Conservation (phyloP, 1,139 yeast genomes). For the Suhomyces ambrosiae region DNA sequence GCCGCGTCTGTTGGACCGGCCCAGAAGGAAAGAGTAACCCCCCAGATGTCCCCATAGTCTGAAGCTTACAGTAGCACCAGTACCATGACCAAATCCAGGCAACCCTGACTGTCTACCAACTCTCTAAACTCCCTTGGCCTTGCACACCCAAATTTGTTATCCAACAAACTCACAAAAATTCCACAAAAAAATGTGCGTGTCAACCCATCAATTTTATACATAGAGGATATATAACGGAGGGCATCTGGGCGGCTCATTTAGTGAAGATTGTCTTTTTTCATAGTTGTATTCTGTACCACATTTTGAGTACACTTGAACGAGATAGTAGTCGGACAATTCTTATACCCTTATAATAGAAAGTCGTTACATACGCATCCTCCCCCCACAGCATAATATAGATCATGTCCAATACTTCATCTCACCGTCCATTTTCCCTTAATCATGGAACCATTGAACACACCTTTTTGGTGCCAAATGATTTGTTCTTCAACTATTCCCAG, state of each 20-base stretch:
- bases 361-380: neutral
- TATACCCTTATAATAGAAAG: constrained; percentile 2
- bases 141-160: constrained; percentile 2
- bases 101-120: neutral
- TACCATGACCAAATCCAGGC: neutral
- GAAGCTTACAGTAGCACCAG: neutral
- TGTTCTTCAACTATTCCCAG: constrained; percentile 81
- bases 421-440: constrained; percentile 72
- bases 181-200: constrained; percentile 10
- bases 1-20: neutral
- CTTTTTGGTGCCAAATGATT: constrained; percentile 78
- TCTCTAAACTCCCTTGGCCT: neutral
- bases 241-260: constrained; percentile 1
- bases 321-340: constrained; percentile 2
- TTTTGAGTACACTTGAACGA: constrained; percentile 8
- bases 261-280: constrained; percentile 3
- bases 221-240: constrained; percentile 5
- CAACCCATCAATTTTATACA: constrained; percentile 11
- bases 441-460: constrained; percentile 91
- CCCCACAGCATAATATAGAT: constrained; percentile 18
- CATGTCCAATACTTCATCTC: constrained; percentile 27
- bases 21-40: too few species aligned
- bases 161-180: constrained; percentile 10
- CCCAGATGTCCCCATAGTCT: too few species aligned
- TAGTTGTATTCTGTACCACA: constrained; percentile 12